A percentile compares a stretch with the other conserved stretches of the same genome.
phyloP scores from a whole-genome alignment of 2,329 filamentous ascomycete species.

The Lizonia empirigonia region DNA sequence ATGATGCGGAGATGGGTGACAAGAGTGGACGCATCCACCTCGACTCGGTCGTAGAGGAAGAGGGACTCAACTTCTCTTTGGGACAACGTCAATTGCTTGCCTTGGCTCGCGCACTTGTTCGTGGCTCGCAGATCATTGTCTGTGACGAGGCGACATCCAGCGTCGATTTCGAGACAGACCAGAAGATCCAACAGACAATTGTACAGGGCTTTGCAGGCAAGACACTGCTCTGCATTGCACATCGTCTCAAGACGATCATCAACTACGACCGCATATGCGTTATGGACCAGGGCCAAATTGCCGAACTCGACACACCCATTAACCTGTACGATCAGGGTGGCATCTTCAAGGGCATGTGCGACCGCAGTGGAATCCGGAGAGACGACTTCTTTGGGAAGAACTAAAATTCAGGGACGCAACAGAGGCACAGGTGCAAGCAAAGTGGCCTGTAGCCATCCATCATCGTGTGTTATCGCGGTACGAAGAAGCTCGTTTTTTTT shows the following conservation, averaged over 20 bases:
- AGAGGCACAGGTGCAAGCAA: not conserved
- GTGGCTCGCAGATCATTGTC: conserved; percentile 87
- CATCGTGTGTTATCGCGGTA: conserved; percentile 7
- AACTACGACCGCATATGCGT: conserved; percentile 95
- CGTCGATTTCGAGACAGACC: conserved; percentile 87
- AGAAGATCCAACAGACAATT: conserved; percentile 82
- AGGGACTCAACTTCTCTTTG: conserved; percentile 96
- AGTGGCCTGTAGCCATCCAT: not conserved
- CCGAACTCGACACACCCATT: conserved; percentile 80
- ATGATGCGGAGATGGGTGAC: conserved; percentile 54
- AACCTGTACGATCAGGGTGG: conserved; percentile 74
- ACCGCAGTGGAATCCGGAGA: conserved; percentile 74
- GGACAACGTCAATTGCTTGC: conserved; percentile 87
- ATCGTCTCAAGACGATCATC: conserved; percentile 89
- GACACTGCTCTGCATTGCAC: conserved; percentile 90
- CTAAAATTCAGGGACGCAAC: conserved; percentile 5
- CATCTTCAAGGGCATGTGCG: conserved; percentile 90
- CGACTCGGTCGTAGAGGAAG: conserved; percentile 86
- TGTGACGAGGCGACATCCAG: conserved; percentile 95
- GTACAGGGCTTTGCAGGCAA: conserved; percentile 81
- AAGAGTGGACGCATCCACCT: conserved; percentile 72
- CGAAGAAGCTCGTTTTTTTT: too few relatives aligned
- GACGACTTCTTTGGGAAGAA: conserved; percentile 52
- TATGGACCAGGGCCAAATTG: conserved; percentile 88
- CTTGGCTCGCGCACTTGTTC: conserved; percentile 85